Conservation (phyloP, 192 early-diverging fungal species). For the Chytriomyces confervae region DNA sequence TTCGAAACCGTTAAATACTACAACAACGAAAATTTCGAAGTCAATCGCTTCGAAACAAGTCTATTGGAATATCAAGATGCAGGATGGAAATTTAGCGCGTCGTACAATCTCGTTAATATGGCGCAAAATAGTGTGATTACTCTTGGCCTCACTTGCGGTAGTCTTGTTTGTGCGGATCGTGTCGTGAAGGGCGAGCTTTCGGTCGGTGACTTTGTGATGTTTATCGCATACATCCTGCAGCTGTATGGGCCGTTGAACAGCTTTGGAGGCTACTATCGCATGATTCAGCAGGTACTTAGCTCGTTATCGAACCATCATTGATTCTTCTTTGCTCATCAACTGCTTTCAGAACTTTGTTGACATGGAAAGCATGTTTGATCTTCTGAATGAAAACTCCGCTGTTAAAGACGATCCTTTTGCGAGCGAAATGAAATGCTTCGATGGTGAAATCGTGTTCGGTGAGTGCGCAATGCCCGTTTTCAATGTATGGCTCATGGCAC, state of each 20-base stretch:
- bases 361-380: constrained; percentile 96
- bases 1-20: constrained; percentile 99
- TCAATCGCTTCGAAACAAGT: constrained; percentile 76
- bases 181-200: constrained; percentile 74
- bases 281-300: constrained; percentile 73
- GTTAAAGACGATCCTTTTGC: constrained; percentile 76
- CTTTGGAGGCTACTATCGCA: constrained; percentile 93
- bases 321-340: background rate
- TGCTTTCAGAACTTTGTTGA: constrained; percentile 60
- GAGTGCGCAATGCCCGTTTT: too few relatives aligned
- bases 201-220: constrained; percentile 87
- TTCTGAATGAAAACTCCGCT: constrained; percentile 66
- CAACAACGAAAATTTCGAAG: constrained; percentile 87
- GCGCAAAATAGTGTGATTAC: constrained; percentile 90
- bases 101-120: constrained; percentile 83
- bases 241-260: constrained; percentile 86
- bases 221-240: constrained; percentile 86
- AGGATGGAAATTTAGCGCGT: constrained; percentile 78
- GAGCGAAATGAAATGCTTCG: constrained; percentile 55
- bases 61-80: constrained; percentile 81
- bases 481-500: too few relatives aligned
- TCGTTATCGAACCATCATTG: constrained; percentile 1
- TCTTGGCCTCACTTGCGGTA: constrained; percentile 80
- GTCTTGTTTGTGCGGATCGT: constrained; percentile 80
- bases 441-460: constrained; percentile 75